Evolutionary conservation across 2,329 filamentous ascomycete genomes (phyloP).

Genomic region (Arthrocladium fulminans): DNA sequence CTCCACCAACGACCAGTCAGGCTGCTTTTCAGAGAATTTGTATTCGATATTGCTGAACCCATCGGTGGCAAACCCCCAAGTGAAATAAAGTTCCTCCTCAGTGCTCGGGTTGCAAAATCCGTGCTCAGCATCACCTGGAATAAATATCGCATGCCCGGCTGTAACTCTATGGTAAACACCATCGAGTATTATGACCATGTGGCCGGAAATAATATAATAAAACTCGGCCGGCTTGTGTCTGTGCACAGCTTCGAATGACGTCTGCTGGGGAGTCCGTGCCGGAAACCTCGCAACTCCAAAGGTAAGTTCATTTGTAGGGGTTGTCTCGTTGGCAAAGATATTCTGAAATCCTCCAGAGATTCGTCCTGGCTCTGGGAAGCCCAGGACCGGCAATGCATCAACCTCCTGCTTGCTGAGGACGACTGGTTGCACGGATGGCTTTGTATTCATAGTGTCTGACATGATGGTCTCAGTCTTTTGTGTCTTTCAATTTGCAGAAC

Average conservation of each 20-base stretch:
- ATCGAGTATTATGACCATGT: constrained; percentile 32
- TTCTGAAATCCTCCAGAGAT: too few species aligned
- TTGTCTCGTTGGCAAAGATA: too few species aligned
- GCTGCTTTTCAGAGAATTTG: constrained; percentile 24
- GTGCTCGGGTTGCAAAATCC: constrained; percentile 27
- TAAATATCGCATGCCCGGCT: constrained; percentile 32
- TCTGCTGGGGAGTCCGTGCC: neutral
- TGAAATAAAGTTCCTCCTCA: constrained; percentile 28
- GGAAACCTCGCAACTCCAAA: neutral
- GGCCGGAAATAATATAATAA: constrained; percentile 34
- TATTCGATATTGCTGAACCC: constrained; percentile 34
- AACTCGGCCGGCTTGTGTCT: constrained; percentile 37
- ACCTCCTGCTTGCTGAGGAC: too few species aligned
- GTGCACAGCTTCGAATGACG: constrained; percentile 22
- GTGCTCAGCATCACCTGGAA: constrained; percentile 38
- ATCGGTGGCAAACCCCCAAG: constrained; percentile 35
- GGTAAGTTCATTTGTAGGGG: constrained; percentile 3
- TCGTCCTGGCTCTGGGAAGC: too few species aligned
- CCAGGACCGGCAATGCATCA: too few species aligned
- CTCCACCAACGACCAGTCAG: too few species aligned
- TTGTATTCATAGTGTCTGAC: too few species aligned
- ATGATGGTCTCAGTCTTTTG: too few species aligned
- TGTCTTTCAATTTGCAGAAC: too few species aligned
- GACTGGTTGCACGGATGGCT: too few species aligned
- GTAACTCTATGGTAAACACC: constrained; percentile 27